A percentile compares a stretch with the other conserved stretches of the same genome.
phyloP scores from a whole-genome alignment of 331 rosid genomes.

The Phaseolus coccineus region DNA sequence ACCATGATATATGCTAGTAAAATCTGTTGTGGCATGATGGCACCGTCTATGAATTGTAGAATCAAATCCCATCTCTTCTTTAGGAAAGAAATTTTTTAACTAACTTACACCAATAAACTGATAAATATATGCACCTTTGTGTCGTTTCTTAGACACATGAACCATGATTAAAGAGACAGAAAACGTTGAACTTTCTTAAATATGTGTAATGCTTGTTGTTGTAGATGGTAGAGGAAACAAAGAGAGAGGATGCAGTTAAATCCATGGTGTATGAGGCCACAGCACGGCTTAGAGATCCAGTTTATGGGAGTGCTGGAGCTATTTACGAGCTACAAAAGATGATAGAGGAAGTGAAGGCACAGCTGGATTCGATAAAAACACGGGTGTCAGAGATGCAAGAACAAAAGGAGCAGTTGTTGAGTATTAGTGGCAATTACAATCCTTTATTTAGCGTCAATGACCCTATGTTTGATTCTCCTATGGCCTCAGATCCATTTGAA shows the following conservation, averaged over 20 bases:
- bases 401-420: conserved; percentile 37
- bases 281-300: conserved; percentile 49
- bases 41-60: too few species aligned
- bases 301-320: conserved; percentile 52
- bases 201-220: not conserved
- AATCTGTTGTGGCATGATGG: too few species aligned
- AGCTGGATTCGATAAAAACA: conserved; percentile 33
- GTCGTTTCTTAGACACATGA: not conserved
- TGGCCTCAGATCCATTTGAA: conserved; percentile 29
- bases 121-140: too few species aligned
- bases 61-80: too few species aligned
- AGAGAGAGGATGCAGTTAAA: conserved; percentile 51
- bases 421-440: not conserved
- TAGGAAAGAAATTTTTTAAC: too few species aligned
- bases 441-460: conserved; percentile 14
- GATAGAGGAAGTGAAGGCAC: conserved; percentile 29
- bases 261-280: conserved; percentile 48
- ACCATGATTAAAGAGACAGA: too few species aligned
- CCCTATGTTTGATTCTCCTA: not conserved
- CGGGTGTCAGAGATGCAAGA: conserved; percentile 31
- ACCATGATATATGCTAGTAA: too few species aligned
- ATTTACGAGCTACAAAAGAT: conserved; percentile 42
- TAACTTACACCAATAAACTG: too few species aligned
- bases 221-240: conserved; percentile 51
- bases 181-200: not conserved